Percentiles rank a stretch among this genome's conserved stretches.
Conservation (phyloP, 768 basidiomycete species). For the Hygrophorus pudorinus region DNA sequence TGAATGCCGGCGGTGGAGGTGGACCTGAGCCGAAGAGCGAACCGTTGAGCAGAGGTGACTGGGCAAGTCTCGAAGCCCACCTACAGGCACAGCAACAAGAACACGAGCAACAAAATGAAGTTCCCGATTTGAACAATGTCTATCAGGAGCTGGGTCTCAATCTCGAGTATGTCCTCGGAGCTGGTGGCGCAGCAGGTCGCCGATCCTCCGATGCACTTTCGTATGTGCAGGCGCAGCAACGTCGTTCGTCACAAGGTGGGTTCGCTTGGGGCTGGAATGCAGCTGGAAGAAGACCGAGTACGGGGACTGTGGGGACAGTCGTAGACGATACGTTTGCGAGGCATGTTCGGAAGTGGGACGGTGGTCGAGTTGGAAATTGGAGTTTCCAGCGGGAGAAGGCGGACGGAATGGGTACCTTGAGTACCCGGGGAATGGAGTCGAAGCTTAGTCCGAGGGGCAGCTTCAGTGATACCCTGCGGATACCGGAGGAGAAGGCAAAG, state of each 20-base stretch:
- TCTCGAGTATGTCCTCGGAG: conserved; percentile 4
- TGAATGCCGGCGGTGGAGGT: conserved; percentile 1
- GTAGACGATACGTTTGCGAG: conserved; percentile 33
- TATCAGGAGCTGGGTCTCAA: neutral
- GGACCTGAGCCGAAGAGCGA: conserved; percentile 15
- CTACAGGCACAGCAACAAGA: conserved; percentile 4
- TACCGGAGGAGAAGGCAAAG: conserved; percentile 11
- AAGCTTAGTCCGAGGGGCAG: conserved; percentile 3
- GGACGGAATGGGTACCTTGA: neutral
- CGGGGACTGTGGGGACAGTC: conserved; percentile 27
- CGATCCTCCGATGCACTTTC: conserved; percentile 5
- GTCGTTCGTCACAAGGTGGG: conserved; percentile 14
- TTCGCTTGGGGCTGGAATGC: conserved; percentile 8
- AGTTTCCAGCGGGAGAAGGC: conserved; percentile 46
- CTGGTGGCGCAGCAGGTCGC: neutral
- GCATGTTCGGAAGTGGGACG: conserved; percentile 31
- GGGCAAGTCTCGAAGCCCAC: conserved; percentile 41
- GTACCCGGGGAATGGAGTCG: neutral
- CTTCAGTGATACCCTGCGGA: conserved; percentile 13
- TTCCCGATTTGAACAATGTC: conserved; percentile 15
- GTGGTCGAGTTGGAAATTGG: conserved; percentile 43
- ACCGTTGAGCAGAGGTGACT: conserved; percentile 47
- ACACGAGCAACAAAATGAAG: conserved; percentile 18
- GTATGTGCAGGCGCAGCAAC: conserved; percentile 4
- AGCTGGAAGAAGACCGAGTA: conserved; percentile 30